Evolutionary conservation across 768 basidiomycete species (phyloP), one percentile per base, ranked within the genome.

Genomic region (Cyclocybe aegerita): DNA sequence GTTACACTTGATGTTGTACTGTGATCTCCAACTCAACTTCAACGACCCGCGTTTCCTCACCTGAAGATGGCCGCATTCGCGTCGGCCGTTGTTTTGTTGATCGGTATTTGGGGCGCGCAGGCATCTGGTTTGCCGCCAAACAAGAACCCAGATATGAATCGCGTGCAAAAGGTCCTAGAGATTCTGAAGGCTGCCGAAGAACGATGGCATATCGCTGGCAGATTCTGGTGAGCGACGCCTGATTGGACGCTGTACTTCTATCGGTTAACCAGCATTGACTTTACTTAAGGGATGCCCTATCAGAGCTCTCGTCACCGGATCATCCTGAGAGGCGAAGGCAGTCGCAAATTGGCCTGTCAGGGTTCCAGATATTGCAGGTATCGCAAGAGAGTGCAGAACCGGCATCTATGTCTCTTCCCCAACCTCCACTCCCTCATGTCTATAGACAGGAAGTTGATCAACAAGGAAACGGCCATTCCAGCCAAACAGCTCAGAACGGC

Each of bases 71-170:
- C 68, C 5, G 69, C 71, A 1, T 80, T 77, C 50, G 74, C 77
- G 0, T 63, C 78, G 15, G 76, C 70, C 1, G 72, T 87, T 48
- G 79, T 90, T 4, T 70, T 89, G 2, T 69, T 90, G 29, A 69
- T 90, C 49, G 83, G 80, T 49, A 80, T 87, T 9, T 89, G 81
- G 88, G 82, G 76, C 37, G 81, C 76, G 23, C 82, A 78, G 49
- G 72, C 74, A 36, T 73, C 72, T 23, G 78, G 82, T 4, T 50
- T 77, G 16, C 64, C 70, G 1, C 72, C 65, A 0, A 82, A 86
- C 54, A 66, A 75, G 9, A 70, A 69, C 40, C 73, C 76, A 49
- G 82, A 86, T 44, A 79, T 86, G 72, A 65, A 66, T n/a, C 86
- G 88, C 50, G 83, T 89, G 4, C 70, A 82, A 43, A 80, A 77